Evolutionary conservation across 495 filamentous ascomycete species (phyloP), one percentile per base, ranked within the genome.

Genomic region (Penicillium daleae): DNA sequence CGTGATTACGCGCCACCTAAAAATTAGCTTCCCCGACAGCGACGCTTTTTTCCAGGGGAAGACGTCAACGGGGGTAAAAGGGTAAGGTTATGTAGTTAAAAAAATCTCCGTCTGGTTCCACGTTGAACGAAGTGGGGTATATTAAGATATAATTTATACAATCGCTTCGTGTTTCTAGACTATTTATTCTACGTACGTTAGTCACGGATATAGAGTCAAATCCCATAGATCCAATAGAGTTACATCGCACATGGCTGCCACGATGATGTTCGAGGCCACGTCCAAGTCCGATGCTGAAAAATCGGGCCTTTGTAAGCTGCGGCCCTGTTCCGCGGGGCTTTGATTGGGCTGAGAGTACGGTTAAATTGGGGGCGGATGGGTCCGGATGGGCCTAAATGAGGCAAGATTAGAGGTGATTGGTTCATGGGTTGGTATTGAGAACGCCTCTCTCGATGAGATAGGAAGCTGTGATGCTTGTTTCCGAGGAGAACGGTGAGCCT

Each of bases 271-370:
- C 19, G 42, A 46, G n/a, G 42, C 19, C 40, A 44, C 42, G 42
- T n/a, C n/a, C 21, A 46, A 46, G 24, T 2, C 12, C 21, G 19
- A 15, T 19, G 27, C 49, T 52, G 49, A 52, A 52, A n/a, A 52
- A 52, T 52, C 27, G 26, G 24, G 26, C 26, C 12, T 48, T 32
- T 49, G 56, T 58, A 21, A 29, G 46, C 44, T 19, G 42, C 42
- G 29, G 27, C 29, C 22, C 19, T 22, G 42, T 50, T 59, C 26
- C 22, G 56, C 56, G 56, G 7, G 6, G 24, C n/a, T 22, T n/a
- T 52, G 49, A 52, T 52, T 52, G 49, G 49, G 21, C 6, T 3
- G 17, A 12, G 8, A 27, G 21, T 19, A 9, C 17, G 44, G 3
- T 19, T 27, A 49, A 27, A 32, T 3, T 15, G 17, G 9, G 9